Conservation (phyloP, 257 asterid species). For the Plectranthus barbatus region DNA sequence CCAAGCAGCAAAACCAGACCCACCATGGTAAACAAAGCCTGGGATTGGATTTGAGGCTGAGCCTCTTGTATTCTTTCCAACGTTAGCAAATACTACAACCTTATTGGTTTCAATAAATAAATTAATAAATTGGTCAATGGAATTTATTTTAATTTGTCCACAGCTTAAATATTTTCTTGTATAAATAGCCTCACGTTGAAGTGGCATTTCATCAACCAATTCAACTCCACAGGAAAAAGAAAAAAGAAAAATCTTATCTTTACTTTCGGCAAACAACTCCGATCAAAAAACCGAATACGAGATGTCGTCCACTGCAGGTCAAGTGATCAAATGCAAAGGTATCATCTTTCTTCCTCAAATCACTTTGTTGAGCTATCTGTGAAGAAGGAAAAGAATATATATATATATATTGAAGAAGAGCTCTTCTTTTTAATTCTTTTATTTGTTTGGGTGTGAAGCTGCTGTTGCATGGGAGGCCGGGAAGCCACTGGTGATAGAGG, state of each 20-base stretch:
- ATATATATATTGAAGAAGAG: background rate
- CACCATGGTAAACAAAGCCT: background rate
- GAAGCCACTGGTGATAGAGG: constrained; percentile 67
- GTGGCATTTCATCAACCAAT: constrained; percentile 10
- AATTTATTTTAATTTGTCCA: background rate
- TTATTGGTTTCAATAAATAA: background rate
- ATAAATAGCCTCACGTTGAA: no score
- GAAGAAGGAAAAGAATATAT: no score
- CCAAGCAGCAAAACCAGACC: constrained; percentile 9
- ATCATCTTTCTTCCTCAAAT: background rate
- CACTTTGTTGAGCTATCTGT: background rate
- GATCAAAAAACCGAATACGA: constrained; percentile 3
- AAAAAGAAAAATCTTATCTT: no score
- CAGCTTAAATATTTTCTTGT: no score
- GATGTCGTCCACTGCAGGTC: constrained; percentile 47
- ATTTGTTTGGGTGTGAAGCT: constrained; percentile 27
- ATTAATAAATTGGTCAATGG: background rate
- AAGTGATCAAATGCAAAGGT: constrained; percentile 73
- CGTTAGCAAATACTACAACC: background rate
- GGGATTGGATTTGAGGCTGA: background rate
- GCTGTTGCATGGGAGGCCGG: constrained; percentile 66
- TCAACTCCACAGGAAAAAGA: background rate
- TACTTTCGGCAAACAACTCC: background rate
- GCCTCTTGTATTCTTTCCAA: background rate
- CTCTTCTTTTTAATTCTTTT: background rate